Evolutionary conservation across 805 yeast species (phyloP), one percentile per base, ranked within the genome.

Genomic region (Metschnikowia cerradonensis): DNA sequence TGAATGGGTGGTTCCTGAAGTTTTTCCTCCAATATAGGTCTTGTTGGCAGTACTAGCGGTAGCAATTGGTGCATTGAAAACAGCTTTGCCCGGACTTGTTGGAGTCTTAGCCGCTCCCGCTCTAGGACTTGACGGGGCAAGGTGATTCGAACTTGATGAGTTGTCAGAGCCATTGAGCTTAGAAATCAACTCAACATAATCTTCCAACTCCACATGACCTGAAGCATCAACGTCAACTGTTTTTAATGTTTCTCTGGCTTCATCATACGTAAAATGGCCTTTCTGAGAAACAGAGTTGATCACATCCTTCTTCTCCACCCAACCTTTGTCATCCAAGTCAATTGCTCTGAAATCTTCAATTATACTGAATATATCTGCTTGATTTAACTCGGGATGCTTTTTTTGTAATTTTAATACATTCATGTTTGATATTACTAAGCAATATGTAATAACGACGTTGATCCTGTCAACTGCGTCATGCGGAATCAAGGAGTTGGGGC

Each of bases 161-260:
- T 19, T 36, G 17, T 41, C 49, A 10, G 55, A 53, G 54, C 82
- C 92, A 63, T 85, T 86, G 56, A 91, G 77, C 65, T 89, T 90
- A 32, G 96, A 88, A 50, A 87, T 79, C 60, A 94, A 73, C 59
- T 85, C 83, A 33, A 92, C 97, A 64, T 82, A 94, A 66, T 94
- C 99, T 52, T 94, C 99, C 64, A 94, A 74, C 67, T 94, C 99
- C 48, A 94, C 97, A 65, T 88, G 92, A 23, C 99, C 99, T 4
- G 96, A 86, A 14, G 98, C 96, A 71, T 94, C 99, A 33, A 94
- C 96, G 58, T 86, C 84, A 45, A 90, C 97, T 48, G 80, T 81
- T 66, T 94, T 94, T 65, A 94, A 78, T 2, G 97, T 88, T 67
- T 90, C 96, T 73, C 99, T 85, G 22, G 96, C 92, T 58, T 86